These are phyloP conservation scores for Kalaharituber pfeilii DNA, from an alignment of 2,329 filamentous ascomycete genomes.

Conservation along the genomic window DNA sequence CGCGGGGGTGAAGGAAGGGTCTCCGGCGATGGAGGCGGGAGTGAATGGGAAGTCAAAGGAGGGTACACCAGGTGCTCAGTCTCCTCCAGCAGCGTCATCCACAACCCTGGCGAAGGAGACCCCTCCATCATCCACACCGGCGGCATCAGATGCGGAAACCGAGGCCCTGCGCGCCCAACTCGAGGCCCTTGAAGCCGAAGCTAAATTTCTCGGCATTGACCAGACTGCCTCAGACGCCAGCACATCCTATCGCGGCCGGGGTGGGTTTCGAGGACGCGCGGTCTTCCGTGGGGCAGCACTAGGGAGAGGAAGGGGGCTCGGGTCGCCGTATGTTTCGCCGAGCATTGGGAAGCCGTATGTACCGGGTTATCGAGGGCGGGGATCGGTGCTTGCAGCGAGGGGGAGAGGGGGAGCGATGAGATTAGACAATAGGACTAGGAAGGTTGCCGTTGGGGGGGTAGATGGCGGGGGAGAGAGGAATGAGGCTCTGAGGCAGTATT, in stretches of 20 bases:
- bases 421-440: slow-evolving; percentile 59
- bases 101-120: slow-evolving; percentile 19
- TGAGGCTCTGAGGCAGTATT: slow-evolving; percentile 52
- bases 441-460: slow-evolving; percentile 44
- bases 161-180: slow-evolving; percentile 53
- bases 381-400: slow-evolving; percentile 27
- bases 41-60: background rate
- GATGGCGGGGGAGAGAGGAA: slow-evolving; percentile 49
- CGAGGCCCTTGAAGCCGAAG: slow-evolving; percentile 56
- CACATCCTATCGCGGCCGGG: slow-evolving; percentile 26
- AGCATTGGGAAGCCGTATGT: slow-evolving; percentile 26
- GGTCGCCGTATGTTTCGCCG: slow-evolving; percentile 20
- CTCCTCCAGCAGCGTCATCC: slow-evolving; percentile 12
- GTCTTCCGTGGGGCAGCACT: slow-evolving; percentile 28
- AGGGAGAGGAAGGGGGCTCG: slow-evolving; percentile 25
- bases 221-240: slow-evolving; percentile 34
- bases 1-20: slow-evolving; percentile 3
- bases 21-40: slow-evolving; percentile 22
- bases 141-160: slow-evolving; percentile 32
- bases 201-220: slow-evolving; percentile 50
- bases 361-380: slow-evolving; percentile 32
- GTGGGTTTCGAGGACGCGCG: slow-evolving; percentile 29
- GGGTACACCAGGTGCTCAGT: slow-evolving; percentile 5
- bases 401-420: slow-evolving; percentile 38
- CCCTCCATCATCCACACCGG: slow-evolving; percentile 17